Evolutionary conservation across 169 alveolate species (phyloP).

Genomic region (Cyclospora cayetanensis): DNA sequence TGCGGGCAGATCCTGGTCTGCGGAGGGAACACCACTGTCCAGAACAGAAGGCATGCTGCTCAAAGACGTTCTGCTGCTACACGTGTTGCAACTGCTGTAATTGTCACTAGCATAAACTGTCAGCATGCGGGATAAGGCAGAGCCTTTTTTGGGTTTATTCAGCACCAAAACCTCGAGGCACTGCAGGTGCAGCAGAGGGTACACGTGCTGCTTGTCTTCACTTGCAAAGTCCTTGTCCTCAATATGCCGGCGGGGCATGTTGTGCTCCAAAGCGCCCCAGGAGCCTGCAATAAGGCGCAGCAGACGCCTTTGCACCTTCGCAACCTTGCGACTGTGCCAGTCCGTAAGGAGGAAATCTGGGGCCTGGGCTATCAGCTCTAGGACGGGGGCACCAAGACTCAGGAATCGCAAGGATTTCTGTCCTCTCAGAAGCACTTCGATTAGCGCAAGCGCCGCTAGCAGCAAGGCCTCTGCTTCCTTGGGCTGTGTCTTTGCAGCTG

Average conservation of each 20-base stretch:
- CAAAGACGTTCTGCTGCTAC: neutral
- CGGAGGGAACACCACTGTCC: neutral
- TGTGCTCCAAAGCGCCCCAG: neutral
- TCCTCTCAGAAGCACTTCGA: neutral
- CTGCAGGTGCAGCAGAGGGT: neutral
- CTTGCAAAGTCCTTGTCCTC: no score
- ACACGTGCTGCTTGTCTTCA: neutral
- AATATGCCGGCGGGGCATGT: no score
- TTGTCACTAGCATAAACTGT: neutral
- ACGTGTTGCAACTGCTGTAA: neutral
- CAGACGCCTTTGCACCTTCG: neutral
- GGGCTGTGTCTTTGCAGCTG: neutral
- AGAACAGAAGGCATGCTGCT: neutral
- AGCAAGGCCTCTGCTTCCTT: neutral
- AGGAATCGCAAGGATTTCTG: neutral
- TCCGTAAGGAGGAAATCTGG: conserved; percentile 19
- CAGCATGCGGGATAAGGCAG: neutral
- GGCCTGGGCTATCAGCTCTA: neutral
- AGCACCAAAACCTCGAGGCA: neutral
- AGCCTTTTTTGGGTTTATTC: neutral
- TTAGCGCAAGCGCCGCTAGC: neutral
- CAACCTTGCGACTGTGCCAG: neutral
- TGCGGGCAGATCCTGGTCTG: neutral
- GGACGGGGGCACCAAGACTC: neutral
- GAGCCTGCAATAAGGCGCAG: neutral